A percentile compares a stretch with the other conserved stretches of the same genome.
Evolutionary conservation across 306 rosid species (phyloP).

Genomic region (Dryas octopetala): DNA sequence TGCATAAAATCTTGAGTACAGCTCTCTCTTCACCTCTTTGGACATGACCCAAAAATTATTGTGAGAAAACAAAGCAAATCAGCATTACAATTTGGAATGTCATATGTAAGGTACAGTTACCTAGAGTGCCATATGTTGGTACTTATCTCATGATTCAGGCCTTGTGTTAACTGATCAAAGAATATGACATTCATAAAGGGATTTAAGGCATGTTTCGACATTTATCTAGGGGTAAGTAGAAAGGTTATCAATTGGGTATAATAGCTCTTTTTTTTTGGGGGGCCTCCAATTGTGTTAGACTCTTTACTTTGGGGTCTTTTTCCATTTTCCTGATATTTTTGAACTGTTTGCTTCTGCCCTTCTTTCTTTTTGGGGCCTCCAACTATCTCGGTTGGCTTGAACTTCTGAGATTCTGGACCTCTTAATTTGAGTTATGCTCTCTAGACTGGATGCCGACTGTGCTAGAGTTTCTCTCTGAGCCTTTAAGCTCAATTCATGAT

Average conservation of each 20-base stretch:
- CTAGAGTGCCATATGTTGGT: background rate
- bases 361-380: background rate
- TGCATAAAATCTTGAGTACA: no score
- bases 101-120: background rate
- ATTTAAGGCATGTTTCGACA: no score
- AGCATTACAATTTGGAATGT: background rate
- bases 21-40: no score
- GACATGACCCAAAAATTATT: background rate
- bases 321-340: background rate
- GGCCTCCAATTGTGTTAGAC: background rate
- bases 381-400: background rate
- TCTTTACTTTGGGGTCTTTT: background rate
- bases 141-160: no score
- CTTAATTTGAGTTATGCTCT: background rate
- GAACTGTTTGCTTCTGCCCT: background rate
- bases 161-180: no score
- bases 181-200: no score
- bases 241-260: no score
- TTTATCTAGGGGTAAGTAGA: no score
- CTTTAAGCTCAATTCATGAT: background rate
- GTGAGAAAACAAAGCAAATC: background rate
- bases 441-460: background rate
- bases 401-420: background rate
- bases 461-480: background rate
- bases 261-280: no score